Evolutionary conservation across 2,329 filamentous ascomycete genomes (phyloP), one percentile per base, ranked within the genome.

Genomic region (Sordariomycetes sp.): DNA sequence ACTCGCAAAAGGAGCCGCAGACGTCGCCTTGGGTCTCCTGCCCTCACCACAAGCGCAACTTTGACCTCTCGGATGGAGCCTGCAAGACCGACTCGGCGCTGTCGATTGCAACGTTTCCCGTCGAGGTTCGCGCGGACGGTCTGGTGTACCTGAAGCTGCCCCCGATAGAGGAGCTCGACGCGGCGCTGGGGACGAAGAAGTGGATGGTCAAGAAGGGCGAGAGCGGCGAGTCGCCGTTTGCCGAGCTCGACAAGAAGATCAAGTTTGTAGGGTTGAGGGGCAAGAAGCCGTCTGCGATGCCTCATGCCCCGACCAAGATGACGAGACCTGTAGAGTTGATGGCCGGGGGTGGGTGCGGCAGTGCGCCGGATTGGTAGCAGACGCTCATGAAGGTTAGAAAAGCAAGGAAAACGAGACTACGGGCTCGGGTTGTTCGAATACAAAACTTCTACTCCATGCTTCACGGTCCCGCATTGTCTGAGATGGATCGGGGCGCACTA

Each of bases 41-140:
- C 50, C 87, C 87, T 1, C 78, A 82, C 57, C 87, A 94, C 65
- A 94, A 94, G 65, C 78, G 86, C 44, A 94, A 94, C 61, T 94
- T 82, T 55, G 77, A 86, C 50, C 75, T 94, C 28, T 69, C 68
- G 25, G 70, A 74, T 1, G 86, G 86, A 2, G 67, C 72, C 14
- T 93, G 87, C 59, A 74, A 70, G 34, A 90, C 81, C 51, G 86
- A 94, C 54, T 67, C 72, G 21, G 67, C 67, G 15, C 68, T 92
- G 42, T 86, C 79, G 45, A 88, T 94, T 47, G 86, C 86, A 4
- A 88, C 82, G 0, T 94, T 94, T 55, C 72, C 73, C 0, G 77
- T 76, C 5, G 83, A 94, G 55, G 81, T 81, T 52, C 65, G 86
- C 9, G 37, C 43, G 3, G 86, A 92, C 53, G 85, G 83, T 0